phyloP scores from a whole-genome alignment of 257 asterid species.

The Solanum infundibuliforme region DNA sequence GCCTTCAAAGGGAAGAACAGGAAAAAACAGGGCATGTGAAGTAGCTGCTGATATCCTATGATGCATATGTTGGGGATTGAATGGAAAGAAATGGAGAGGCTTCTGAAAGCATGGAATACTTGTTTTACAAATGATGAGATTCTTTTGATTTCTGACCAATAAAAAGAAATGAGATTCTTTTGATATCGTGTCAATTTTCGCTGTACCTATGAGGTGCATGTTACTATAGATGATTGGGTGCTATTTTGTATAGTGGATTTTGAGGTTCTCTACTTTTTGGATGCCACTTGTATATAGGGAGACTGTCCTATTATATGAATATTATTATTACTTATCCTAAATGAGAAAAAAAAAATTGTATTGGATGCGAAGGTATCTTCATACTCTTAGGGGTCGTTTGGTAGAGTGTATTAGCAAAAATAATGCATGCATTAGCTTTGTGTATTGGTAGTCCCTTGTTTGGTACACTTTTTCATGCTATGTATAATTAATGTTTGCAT shows the following conservation, averaged over 20 bases:
- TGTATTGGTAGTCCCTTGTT: neutral
- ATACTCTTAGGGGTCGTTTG: neutral
- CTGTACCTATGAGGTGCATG: neutral
- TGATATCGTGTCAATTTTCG: neutral
- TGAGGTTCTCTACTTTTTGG: neutral
- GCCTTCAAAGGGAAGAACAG: neutral
- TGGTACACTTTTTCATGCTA: neutral
- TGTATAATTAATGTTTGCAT: neutral
- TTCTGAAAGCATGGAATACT: neutral
- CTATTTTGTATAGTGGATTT: neutral
- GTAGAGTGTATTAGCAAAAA: neutral
- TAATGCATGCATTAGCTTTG: neutral
- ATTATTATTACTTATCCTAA: neutral
- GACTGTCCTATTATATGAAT: neutral
- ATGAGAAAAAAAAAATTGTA: neutral
- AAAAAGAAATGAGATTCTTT: neutral
- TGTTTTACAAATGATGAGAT: neutral
- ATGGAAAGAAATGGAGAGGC: neutral
- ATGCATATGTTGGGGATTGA: neutral
- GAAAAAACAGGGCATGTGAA: neutral
- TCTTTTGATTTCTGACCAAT: neutral
- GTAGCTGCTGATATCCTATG: neutral
- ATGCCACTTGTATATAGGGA: neutral
- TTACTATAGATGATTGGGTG: neutral
- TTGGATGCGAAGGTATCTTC: neutral